Evolutionary conservation across 495 filamentous ascomycete species (phyloP), one percentile per base, ranked within the genome.

Genomic region (Penicillium arizonense): DNA sequence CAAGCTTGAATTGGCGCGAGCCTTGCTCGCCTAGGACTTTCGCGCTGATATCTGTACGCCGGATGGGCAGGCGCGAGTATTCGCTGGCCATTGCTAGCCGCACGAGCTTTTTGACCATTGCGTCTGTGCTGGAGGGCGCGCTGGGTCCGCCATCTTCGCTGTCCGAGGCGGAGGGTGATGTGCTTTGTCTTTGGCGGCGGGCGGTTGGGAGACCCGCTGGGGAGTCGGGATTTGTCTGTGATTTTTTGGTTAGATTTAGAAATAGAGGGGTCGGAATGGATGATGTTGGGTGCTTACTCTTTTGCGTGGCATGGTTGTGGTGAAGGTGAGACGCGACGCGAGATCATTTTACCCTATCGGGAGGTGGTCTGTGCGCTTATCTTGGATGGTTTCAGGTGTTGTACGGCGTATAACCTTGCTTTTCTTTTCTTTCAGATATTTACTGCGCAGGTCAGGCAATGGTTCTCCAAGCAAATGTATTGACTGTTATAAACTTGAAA

Each of bases 61-160:
- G 82, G 30, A 98, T 89, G 0, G 87, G 83, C 39, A 80, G 76
- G 13, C 94, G 81, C n/a, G 88, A 79, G 67, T 88, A 95, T 66
- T 97, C 94, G 73, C 89, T 90, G 3, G 92, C 83, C 5, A 97
- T 67, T 3, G 91, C 94, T 38, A 96, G 82, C n/a, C 94, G 85
- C 16, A 97, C 87, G 41, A 98, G 72, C 57, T 91, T 96, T 71
- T 96, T 97, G 28, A 90, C 83, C 59, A 93, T 75, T 53, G 88
- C 83, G 44, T 87, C 82, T 5, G 75, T 73, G 57, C 71, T 81
- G 23, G 66, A 68, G 28, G 69, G 70, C 32, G 68, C 65, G 37
- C 61, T 59, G 30, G 50, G 52, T 32, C 51, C 62, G 16, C 61
- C 50, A 28, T 67, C 68, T 13, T 68, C 68, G 20, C 47, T 64